Evolutionary conservation across 2,329 filamentous ascomycete genomes (phyloP).

Genomic region (Neofusicoccum sp.): DNA sequence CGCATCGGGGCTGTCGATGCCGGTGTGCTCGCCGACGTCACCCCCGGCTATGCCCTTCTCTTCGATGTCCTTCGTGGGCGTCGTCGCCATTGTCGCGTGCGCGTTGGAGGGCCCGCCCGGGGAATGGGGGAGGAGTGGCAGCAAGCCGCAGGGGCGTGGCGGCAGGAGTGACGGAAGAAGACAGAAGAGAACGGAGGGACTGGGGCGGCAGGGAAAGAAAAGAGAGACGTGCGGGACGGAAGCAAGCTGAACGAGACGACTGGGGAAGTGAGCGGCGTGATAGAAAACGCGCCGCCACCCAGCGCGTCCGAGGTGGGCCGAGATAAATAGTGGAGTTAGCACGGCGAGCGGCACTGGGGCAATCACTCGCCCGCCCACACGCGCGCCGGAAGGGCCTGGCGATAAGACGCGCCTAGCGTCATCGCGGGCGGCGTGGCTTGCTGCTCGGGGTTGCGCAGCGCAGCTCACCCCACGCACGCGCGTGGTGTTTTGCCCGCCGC

Average conservation of each 20-base stretch:
- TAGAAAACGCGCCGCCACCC: not conserved
- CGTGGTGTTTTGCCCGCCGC: too few species aligned
- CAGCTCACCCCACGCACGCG: too few species aligned
- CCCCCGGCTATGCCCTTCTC: not conserved
- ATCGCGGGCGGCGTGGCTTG: not conserved
- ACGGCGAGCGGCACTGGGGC: not conserved
- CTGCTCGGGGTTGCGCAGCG: too few species aligned
- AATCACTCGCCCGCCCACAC: too few species aligned
- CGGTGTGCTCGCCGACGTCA: slow-evolving; percentile 1
- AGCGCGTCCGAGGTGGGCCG: slow-evolving; percentile 5
- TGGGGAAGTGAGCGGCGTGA: not conserved
- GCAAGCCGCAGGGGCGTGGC: not conserved
- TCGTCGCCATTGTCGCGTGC: not conserved
- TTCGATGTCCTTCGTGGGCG: slow-evolving; percentile 6
- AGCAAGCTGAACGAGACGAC: too few species aligned
- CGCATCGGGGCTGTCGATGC: not conserved
- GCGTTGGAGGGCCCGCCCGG: not conserved
- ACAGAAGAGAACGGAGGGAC: not conserved
- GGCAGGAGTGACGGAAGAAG: not conserved
- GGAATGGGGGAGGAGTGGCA: not conserved
- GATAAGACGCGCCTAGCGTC: slow-evolving; percentile 2
- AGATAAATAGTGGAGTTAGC: slow-evolving; percentile 19
- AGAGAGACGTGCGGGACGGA: not conserved
- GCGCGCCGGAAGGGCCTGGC: not conserved
- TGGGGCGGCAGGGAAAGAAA: not conserved